Base-by-base conservation (phyloP, 129 eudicot genomes). In the Arctium lappa region DNA sequence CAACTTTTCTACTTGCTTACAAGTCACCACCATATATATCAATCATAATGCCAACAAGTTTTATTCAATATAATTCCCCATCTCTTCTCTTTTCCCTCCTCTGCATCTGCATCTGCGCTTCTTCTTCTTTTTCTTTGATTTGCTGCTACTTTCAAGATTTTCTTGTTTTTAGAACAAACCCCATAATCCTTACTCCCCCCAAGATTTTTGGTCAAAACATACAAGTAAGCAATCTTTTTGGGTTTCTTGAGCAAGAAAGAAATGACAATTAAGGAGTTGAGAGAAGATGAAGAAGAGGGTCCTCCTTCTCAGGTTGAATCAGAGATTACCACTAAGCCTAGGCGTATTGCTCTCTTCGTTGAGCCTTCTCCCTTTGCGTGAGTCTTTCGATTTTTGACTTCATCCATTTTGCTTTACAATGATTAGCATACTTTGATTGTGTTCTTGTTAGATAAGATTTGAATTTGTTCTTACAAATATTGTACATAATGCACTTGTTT, bases 331-430 rank as follows among this genome's bases (percentile, higher is more conserved):
- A 87, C 92, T 6, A 86, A 56, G 79, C 99, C 99, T 31, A 80
- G 97, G 75, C 93, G 99, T 13, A 95, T 95, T 87, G 99, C 95
- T 87, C 95, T 95, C 84, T 95, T 95, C 87, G 99, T 95, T 76
- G 99, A 95, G 90, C 99, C 99, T 53, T 95, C 99, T 69, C 99
- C 99, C 8, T 95, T 95, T 82, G 92, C 99, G 99, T 95, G 80
- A 92, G 94, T 89, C 71, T 63, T 15, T 69, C 9, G 1, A 39
- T 60, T 42, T 69, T 69, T 13, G 1, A 34, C 38, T 72, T 56
- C 34, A 2, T 70, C 50, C n/a, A 8, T 60, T 56, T 62, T 66
- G 32, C 29, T 42, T 40, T 38, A 6, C 27, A 39, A 33, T 66
- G 27, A 1, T 50, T 69, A 29, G 48, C 32, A 79, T 42, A 68